Evolutionary conservation across 208 protist genomes (phyloP), one percentile per base, ranked within the genome.

Genomic region (Wallacemonas sp.): DNA sequence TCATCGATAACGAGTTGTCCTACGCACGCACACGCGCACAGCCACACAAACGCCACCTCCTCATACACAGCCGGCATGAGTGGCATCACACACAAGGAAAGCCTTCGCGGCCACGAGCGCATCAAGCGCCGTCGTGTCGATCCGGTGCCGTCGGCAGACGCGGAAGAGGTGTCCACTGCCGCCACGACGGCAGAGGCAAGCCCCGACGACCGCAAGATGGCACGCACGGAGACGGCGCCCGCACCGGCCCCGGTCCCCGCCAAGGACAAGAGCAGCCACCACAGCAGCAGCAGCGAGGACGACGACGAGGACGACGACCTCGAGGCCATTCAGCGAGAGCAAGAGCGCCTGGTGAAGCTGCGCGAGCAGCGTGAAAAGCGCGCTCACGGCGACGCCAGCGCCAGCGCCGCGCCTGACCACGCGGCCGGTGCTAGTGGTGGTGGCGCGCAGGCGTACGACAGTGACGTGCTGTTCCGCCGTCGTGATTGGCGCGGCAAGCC

Each of bases 401-500:
- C 3, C 31, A 44, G 57, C 46, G 50, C 29, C 31, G 28, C 33
- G 18, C n/a, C n/a, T n/a, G n/a, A n/a, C n/a, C n/a, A n/a, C n/a
- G n/a, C n/a, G n/a, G n/a, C n/a, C n/a, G n/a, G n/a, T n/a, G n/a
- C n/a, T n/a, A n/a, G n/a, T n/a, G n/a, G n/a, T n/a, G 67, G 39
- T 28, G 55, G 25, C 25, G 55, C 3, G 23, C 41, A 39, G 18
- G 16, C n/a, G n/a, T 63, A 92, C 63, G 82, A 86, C 48, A 74
- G 82, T 65, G 86, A 92, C 54, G 86, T 92, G 1, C 67, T 92
- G 36, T 92, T 89, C 67, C 82, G 82, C 10, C 65, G 79, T 44
- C n/a, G 63, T 2, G 71, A 79, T 31, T 89, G 82, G 82, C 72
- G 81, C 23, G 46, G 36, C 22, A 22, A 44, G 46, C 38, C 61